Conservation (phyloP, 345 rosid species). For the Chamaenerion angustifolium region DNA sequence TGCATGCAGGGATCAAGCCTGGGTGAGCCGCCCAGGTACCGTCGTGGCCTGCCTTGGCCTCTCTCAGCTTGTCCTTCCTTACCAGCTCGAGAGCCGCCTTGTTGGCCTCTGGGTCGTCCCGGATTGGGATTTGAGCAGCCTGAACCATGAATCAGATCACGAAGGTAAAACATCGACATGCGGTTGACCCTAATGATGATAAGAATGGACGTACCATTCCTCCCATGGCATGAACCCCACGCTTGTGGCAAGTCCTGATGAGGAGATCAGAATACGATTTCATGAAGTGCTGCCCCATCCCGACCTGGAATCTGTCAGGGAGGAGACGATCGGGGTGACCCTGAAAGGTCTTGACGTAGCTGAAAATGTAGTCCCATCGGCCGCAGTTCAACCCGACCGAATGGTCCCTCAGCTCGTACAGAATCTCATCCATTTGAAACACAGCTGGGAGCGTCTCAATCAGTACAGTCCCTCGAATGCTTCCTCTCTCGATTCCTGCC, state of each 20-base stretch:
- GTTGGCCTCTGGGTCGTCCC: slow-evolving; percentile 65
- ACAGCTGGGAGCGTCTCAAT: slow-evolving; percentile 88
- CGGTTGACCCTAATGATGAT: no score
- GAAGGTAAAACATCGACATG: no score
- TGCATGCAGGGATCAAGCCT: slow-evolving; percentile 62
- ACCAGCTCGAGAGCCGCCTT: slow-evolving; percentile 76
- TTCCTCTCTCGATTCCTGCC: slow-evolving; percentile 74
- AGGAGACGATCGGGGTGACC: slow-evolving; percentile 66
- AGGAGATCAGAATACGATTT: slow-evolving; percentile 87
- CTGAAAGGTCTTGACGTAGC: slow-evolving; percentile 90
- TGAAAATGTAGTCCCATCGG: slow-evolving; percentile 92
- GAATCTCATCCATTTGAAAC: slow-evolving; percentile 90
- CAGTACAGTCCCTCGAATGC: slow-evolving; percentile 74
- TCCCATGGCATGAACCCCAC: slow-evolving; percentile 93
- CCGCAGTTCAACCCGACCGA: slow-evolving; percentile 87
- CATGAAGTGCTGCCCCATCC: slow-evolving; percentile 94
- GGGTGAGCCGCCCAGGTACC: slow-evolving; percentile 99
- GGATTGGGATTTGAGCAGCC: slow-evolving; percentile 93
- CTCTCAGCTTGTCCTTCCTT: slow-evolving; percentile 79
- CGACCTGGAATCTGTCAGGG: slow-evolving; percentile 71
- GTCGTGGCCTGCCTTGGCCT: slow-evolving; percentile 80
- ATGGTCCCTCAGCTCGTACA: slow-evolving; percentile 73
- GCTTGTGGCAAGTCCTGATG: slow-evolving; percentile 71
- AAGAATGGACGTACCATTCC: slow-evolving; percentile 48
- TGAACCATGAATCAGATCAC: slow-evolving; percentile 14